Base-by-base conservation (phyloP, 441 rosid genomes). In the California macrophylla region DNA sequence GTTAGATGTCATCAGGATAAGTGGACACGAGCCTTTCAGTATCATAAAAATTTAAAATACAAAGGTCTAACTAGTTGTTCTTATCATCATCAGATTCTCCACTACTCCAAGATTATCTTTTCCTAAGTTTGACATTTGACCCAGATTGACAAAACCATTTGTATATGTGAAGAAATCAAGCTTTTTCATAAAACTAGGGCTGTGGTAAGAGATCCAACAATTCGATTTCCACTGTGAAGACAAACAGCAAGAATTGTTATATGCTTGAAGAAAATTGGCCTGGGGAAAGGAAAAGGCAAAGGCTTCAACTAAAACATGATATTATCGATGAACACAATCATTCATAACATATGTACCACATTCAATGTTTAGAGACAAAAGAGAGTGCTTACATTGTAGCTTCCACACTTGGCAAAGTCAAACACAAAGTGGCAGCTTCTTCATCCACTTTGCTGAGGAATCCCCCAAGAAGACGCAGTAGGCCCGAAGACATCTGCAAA, bases 311-410 rank as follows among this genome's bases (percentile, higher is more conserved):
- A 60, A 66, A 38, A 8, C 25, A 36, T 62, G 20, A 34, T 20
- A 56, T 30, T 8, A 24, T 36, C 38, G 65, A 32, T 64, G n/a
- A 62, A 62, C 69, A 13, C 20, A 16, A 52, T 6, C 15, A 13
- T 13, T 40, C 7, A n/a, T 40, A 40, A 40, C 47, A 40, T 40
- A 13, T 40, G 3, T 20, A 52, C 61, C 61, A 52, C 25, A 58
- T 65, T 72, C 75, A 58, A 23, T 60, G 72, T 40, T 64, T 25
- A 45, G 68, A 29, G 66, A 52, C 15, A 23, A 30, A 68, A 60
- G 42, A 4, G 36, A 66, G 70, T 66, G 61, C 34, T 50, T 34
- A 50, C 69, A 18, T 32, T 24, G 72, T 40, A 71, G 42, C 15
- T 52, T 58, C 23, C 0, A 15, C 36, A 4, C 10, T 1, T 10